Evolutionary conservation across 768 basidiomycete species (phyloP).

Genomic region (Suillus lakei): DNA sequence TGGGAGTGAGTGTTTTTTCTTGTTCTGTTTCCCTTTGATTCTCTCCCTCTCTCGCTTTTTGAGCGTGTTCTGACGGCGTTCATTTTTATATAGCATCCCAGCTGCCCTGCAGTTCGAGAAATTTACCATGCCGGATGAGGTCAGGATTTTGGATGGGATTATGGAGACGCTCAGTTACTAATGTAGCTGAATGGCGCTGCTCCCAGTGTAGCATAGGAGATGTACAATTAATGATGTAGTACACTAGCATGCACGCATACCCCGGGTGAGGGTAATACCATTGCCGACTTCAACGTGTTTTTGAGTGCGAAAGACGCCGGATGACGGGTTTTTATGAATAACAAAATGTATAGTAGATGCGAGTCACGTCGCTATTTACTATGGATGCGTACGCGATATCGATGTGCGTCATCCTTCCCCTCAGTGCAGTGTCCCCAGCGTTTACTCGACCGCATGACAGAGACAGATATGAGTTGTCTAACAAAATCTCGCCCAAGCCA

Average conservation of each 20-base stretch:
- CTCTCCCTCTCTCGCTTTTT: background rate
- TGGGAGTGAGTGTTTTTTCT: constrained; percentile 85
- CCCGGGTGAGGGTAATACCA: background rate
- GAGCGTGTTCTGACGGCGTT: constrained; percentile 10
- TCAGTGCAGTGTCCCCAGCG: too few relatives aligned
- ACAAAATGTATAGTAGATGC: too few relatives aligned
- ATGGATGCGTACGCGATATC: too few relatives aligned
- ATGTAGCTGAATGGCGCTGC: constrained; percentile 7
- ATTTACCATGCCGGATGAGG: constrained; percentile 87
- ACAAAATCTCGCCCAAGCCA: too few relatives aligned
- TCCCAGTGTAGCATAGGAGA: background rate
- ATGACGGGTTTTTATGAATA: too few relatives aligned
- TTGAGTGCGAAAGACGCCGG: background rate
- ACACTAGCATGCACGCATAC: constrained; percentile 4
- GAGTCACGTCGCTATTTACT: too few relatives aligned
- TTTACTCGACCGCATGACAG: too few relatives aligned
- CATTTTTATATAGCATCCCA: constrained; percentile 67
- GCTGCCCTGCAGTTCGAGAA: constrained; percentile 87
- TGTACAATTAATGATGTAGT: constrained; percentile 5
- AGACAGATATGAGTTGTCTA: too few relatives aligned
- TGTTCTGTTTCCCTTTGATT: constrained; percentile 8
- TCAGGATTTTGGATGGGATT: constrained; percentile 82
- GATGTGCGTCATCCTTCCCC: too few relatives aligned
- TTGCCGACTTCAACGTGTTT: too few relatives aligned
- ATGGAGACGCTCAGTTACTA: constrained; percentile 82